These are phyloP conservation scores for Pichia sp. DNA, from an alignment of 1,139 yeast genomes.

Conservation along the genomic window DNA sequence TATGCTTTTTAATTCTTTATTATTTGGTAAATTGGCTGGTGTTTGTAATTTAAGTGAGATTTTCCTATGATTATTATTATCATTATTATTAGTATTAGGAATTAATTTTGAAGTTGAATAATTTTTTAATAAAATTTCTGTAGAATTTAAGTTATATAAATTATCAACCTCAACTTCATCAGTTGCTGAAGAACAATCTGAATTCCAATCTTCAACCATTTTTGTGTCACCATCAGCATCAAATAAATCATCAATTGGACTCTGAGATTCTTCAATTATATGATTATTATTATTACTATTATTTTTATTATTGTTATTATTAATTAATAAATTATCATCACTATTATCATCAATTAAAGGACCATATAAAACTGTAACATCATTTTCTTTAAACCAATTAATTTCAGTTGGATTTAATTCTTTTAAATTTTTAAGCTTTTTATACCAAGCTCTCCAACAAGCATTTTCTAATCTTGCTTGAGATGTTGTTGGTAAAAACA, in stretches of 20 bases:
- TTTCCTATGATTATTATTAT: too few relatives aligned
- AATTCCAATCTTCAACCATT: constrained; percentile 2
- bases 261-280: background rate
- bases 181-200: constrained; percentile 3
- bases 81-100: background rate
- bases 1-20: constrained; percentile 10
- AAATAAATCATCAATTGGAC: background rate
- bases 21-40: background rate
- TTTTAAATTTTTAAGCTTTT: constrained; percentile 55
- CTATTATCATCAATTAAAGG: constrained; percentile 38
- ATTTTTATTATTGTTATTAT: background rate
- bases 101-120: background rate
- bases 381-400: constrained; percentile 76
- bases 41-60: too few relatives aligned
- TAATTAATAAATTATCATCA: background rate
- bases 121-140: constrained; percentile 3
- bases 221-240: background rate
- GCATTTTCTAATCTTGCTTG: constrained; percentile 70
- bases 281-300: background rate
- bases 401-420: constrained; percentile 70
- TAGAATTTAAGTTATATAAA: constrained; percentile 6
- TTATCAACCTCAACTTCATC: too few relatives aligned
- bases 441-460: constrained; percentile 87
- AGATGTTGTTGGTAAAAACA: constrained; percentile 30
- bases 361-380: constrained; percentile 79